Evolutionary conservation across 345 rosid genomes (phyloP).

Genomic region (Xanthoceras sorbifolium): DNA sequence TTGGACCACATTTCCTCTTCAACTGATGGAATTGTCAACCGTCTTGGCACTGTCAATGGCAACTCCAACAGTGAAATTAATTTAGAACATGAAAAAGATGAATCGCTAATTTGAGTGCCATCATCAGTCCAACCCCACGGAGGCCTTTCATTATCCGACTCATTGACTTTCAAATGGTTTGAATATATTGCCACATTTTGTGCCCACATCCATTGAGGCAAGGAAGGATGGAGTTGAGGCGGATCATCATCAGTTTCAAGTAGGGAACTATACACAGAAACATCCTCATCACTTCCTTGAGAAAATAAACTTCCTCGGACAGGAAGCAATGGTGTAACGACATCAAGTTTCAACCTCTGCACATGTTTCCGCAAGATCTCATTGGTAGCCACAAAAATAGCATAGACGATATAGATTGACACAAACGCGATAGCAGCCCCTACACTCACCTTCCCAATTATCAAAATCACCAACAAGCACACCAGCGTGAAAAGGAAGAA

Average conservation of each 20-base stretch:
- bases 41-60: conserved; percentile 71
- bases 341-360: conserved; percentile 45
- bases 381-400: conserved; percentile 71
- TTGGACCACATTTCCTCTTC: conserved; percentile 83
- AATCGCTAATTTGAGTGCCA: conserved; percentile 28
- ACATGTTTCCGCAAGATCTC: conserved; percentile 78
- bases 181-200: conserved; percentile 73
- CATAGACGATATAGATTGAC: conserved; percentile 71
- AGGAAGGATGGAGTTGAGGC: conserved; percentile 55
- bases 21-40: conserved; percentile 71
- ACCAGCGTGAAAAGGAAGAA: conserved; percentile 70
- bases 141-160: conserved; percentile 44
- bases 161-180: conserved; percentile 42
- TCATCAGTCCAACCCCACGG: conserved; percentile 64
- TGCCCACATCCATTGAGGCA: conserved; percentile 84
- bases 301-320: conserved; percentile 48
- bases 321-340: conserved; percentile 54
- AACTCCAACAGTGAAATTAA: conserved; percentile 55
- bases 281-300: conserved; percentile 44
- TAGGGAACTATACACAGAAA: conserved; percentile 44
- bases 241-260: conserved; percentile 55
- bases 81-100: conserved; percentile 38
- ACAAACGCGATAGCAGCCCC: conserved; percentile 67
- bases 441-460: conserved; percentile 66
- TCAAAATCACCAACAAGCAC: conserved; percentile 54